phyloP scores from a whole-genome alignment of 768 basidiomycete species.

The Bullera alba region DNA sequence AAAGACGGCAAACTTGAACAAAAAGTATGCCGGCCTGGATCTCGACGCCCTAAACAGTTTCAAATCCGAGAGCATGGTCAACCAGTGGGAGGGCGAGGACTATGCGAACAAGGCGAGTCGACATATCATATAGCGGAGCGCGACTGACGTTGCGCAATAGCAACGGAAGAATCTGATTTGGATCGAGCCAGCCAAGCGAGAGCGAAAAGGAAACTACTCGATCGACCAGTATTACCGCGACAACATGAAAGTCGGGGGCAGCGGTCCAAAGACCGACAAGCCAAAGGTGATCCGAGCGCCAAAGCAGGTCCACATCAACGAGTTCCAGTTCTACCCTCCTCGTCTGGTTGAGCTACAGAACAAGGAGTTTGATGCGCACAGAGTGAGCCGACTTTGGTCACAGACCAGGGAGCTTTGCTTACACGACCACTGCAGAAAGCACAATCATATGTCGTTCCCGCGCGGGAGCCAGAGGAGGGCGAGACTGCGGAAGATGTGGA shows the following conservation, averaged over 20 bases:
- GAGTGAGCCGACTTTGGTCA: constrained; percentile 11
- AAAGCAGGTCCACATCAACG: constrained; percentile 78
- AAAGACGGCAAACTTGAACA: constrained; percentile 76
- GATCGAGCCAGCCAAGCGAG: constrained; percentile 78
- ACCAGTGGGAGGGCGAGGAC: constrained; percentile 95
- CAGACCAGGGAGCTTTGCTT: constrained; percentile 37
- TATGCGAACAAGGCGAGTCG: constrained; percentile 60
- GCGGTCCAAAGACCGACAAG: constrained; percentile 63
- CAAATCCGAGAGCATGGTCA: constrained; percentile 77
- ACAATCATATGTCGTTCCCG: constrained; percentile 47
- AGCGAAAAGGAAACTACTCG: constrained; percentile 80
- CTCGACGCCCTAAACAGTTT: constrained; percentile 95
- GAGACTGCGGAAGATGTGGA: constrained; percentile 80
- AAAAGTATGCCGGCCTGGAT: constrained; percentile 85
- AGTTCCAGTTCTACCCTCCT: constrained; percentile 93
- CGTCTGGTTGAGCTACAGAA: constrained; percentile 75
- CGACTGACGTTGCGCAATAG: no score
- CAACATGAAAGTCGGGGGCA: constrained; percentile 62
- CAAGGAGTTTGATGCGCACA: constrained; percentile 56
- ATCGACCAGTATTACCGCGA: constrained; percentile 95
- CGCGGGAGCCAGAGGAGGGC: constrained; percentile 60
- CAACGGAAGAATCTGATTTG: constrained; percentile 47
- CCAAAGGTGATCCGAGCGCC: constrained; percentile 78
- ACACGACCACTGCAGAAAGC: constrained; percentile 31
- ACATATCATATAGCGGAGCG: no score